phyloP scores from a whole-genome alignment of 768 basidiomycete species.

The Daedaleopsis nitida region DNA sequence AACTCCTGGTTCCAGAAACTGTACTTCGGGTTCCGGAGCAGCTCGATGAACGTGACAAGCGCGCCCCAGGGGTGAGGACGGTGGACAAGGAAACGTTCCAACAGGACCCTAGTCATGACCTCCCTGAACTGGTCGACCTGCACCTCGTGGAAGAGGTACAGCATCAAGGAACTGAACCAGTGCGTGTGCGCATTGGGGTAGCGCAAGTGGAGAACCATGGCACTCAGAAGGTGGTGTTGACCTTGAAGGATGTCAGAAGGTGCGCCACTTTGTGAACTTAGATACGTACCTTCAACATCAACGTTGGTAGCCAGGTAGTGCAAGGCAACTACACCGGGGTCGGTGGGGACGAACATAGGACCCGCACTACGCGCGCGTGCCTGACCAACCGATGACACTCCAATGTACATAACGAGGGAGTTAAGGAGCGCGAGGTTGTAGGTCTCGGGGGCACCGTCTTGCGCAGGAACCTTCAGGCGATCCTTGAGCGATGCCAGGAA shows the following conservation, averaged over 20 bases:
- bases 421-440: constrained; percentile 93
- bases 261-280: constrained; percentile 3
- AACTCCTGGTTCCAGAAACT: constrained; percentile 92
- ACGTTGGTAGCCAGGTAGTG: constrained; percentile 82
- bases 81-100: constrained; percentile 92
- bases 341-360: constrained; percentile 76
- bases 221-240: constrained; percentile 91
- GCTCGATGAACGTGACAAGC: constrained; percentile 89
- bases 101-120: constrained; percentile 83
- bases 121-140: constrained; percentile 78
- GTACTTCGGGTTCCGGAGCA: constrained; percentile 87
- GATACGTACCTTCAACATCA: constrained; percentile 82
- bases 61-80: constrained; percentile 98
- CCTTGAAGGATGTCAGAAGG: constrained; percentile 47
- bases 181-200: constrained; percentile 99
- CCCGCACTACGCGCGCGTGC: constrained; percentile 84
- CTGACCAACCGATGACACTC: constrained; percentile 90
- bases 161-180: constrained; percentile 92
- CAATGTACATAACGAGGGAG: constrained; percentile 93
- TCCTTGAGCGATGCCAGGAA: constrained; percentile 81
- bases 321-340: constrained; percentile 83
- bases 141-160: constrained; percentile 84
- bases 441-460: constrained; percentile 52
- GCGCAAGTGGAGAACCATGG: constrained; percentile 93
- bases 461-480: constrained; percentile 56